Evolutionary conservation across 257 asterid species (phyloP), one percentile per base, ranked within the genome.

Genomic region (Haberlea rhodopensis): DNA sequence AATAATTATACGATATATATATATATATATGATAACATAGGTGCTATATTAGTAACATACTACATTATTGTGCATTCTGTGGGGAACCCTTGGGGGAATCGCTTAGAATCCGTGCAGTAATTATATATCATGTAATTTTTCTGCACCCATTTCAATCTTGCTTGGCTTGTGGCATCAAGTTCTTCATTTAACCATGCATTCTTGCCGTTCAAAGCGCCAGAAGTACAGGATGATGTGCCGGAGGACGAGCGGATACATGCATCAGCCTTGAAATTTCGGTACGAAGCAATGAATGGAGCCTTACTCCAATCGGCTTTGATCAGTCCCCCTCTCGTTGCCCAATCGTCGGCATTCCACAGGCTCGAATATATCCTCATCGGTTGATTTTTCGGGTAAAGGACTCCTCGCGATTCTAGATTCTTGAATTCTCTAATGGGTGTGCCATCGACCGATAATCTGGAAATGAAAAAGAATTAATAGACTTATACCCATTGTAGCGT

Each of bases 321-420:
- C 0, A 53, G 73, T 2, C 86, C 86, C 1, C 83, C 83, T 16
- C 75, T 48, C 1, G 83, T 77, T 1, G 80, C 82, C 85, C 85
- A 75, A 2, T 80, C 82, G 22, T 80, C 86, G 0, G 79, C 83
- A 4, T 82, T 71, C 87, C 84, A 82, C 1, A 79, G 67, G 71
- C 83, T 82, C 0, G 81, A 79, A 62, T 76, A 79, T 1, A 79
- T 60, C 60, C 69, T 79, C 88, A 79, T 79, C 0, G 84, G 71
- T 52, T 76, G 88, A 34, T 29, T 73, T 62, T 76, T 76, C 0
- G 81, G 83, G 80, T 68, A 82, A 0, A 83, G 23, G 37, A 79
- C 85, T 1, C 82, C 83, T 0, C 65, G 24, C 0, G 74, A 65
- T 48, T 77, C 85, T 0, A 80, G 46, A 32, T 82, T 82, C 73